These are phyloP conservation scores for Grifola frondosa DNA, from an alignment of 1,284 basidiomycete species.

Conservation along the genomic window DNA sequence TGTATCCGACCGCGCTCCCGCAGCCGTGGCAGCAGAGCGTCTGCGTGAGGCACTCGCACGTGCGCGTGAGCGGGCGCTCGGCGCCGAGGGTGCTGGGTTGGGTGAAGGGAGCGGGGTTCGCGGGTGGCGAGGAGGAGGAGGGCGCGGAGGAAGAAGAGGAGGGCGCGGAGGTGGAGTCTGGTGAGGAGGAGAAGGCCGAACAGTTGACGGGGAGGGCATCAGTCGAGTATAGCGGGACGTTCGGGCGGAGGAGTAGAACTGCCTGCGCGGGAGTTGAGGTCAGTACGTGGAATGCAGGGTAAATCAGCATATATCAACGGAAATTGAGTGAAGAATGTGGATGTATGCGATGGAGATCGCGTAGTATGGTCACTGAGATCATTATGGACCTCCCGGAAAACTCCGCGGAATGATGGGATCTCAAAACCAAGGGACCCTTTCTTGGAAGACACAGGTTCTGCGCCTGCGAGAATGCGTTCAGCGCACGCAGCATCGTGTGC, in stretches of 20 bases:
- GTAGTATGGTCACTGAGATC: too few relatives aligned
- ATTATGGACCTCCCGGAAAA: too few relatives aligned
- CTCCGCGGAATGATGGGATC: too few relatives aligned
- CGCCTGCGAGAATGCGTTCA: too few relatives aligned
- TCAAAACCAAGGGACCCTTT: too few relatives aligned
- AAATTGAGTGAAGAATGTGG: too few relatives aligned
- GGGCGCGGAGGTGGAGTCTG: slow-evolving; percentile 36
- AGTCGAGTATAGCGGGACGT: slow-evolving; percentile 81
- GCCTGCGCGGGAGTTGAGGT: slow-evolving; percentile 50
- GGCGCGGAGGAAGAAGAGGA: slow-evolving; percentile 9
- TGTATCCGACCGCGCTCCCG: slow-evolving; percentile 73
- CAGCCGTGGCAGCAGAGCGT: slow-evolving; percentile 82
- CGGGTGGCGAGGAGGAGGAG: slow-evolving; percentile 24
- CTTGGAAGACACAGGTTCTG: too few relatives aligned
- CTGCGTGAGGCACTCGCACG: slow-evolving; percentile 71
- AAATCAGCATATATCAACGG: too few relatives aligned
- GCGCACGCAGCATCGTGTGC: too few relatives aligned
- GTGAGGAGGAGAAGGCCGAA: slow-evolving; percentile 53
- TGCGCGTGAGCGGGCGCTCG: slow-evolving; percentile 39
- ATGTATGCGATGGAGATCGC: too few relatives aligned
- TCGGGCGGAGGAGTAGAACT: slow-evolving; percentile 78
- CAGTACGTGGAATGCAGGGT: too few relatives aligned
- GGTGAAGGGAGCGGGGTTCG: slow-evolving; percentile 21
- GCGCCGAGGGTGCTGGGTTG: slow-evolving; percentile 10
- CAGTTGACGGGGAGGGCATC: slow-evolving; percentile 81